phyloP scores from a whole-genome alignment of 2,329 filamentous ascomycete genomes.

The Hymenoscyphus scutula region DNA sequence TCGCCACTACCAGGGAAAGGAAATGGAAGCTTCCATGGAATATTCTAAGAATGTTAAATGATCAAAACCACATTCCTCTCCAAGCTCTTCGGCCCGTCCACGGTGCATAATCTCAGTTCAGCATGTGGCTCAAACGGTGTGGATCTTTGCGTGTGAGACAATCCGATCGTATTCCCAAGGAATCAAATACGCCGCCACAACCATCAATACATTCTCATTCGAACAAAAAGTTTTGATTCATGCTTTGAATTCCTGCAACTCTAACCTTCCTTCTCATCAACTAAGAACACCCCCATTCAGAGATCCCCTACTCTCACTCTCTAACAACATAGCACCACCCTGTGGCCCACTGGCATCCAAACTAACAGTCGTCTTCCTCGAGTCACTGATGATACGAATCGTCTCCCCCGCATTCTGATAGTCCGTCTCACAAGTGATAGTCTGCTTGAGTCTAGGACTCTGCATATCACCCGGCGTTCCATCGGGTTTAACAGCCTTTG shows the following conservation, averaged over 20 bases:
- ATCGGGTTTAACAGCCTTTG: conserved; percentile 25
- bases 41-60: too few species aligned
- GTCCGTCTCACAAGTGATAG: conserved; percentile 71
- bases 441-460: conserved; percentile 24
- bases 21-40: too few species aligned
- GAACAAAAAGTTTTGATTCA: background rate
- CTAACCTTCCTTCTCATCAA: background rate
- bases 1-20: too few species aligned
- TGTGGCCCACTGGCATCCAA: conserved; percentile 64
- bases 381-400: conserved; percentile 70
- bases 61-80: background rate
- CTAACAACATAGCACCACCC: conserved; percentile 65
- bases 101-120: background rate
- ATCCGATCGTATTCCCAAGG: background rate
- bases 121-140: background rate
- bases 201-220: background rate
- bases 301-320: conserved; percentile 48
- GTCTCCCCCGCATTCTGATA: conserved; percentile 75
- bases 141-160: background rate
- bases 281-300: background rate
- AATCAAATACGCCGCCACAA: background rate
- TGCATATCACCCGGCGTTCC: conserved; percentile 18
- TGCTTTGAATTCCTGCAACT: background rate
- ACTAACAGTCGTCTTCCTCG: conserved; percentile 69
- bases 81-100: background rate